Base-by-base conservation (phyloP, 352 stramenopile genomes). In the Pythium biforme region DNA sequence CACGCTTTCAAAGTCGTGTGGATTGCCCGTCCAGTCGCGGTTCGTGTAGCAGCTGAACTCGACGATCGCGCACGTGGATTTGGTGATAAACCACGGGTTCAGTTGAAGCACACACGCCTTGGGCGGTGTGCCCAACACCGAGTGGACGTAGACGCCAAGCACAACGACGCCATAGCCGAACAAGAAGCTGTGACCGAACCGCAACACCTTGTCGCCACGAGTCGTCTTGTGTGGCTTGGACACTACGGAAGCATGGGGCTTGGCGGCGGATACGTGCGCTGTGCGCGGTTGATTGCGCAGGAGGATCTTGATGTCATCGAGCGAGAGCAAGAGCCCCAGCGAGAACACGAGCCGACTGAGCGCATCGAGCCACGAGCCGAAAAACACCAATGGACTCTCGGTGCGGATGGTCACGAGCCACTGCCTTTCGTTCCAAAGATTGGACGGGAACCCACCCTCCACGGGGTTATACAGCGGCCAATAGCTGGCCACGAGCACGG, bases 361-460 rank as follows among this genome's bases (percentile, higher is more conserved):
- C 3, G 81, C 53, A 47, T 83, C 70, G 4, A 37, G 17, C 70
- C 70, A 81, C 6, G 74, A 80, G 8, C 25, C 48, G 5, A 86
- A 67, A 22, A 86, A 41, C 14, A 80, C 43, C 11, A 80, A 31
- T 12, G 15, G 34, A 41, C 54, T 55, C 58, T 74, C 68, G 55
- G 52, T 68, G 34, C 59, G 51, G 4, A 60, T 39, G 40, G 57
- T 66, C 37, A 62, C 34, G 34, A 62, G 25, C 68, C 68, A 74
- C 0, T 62, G 17, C n/a, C 60, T 52, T 47, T 71, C 37, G 33
- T 55, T 49, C 57, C 63, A 74, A n/a, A 58, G 40, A 22, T 50
- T 11, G 2, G 17, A 15, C 6, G 29, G 29, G 15, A 75, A 75
- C 0, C 14, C 26, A 1, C 17, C 0, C n/a, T 40, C 37, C 10